phyloP scores from a whole-genome alignment of 345 rosid genomes.

The Microthlaspi erraticum region DNA sequence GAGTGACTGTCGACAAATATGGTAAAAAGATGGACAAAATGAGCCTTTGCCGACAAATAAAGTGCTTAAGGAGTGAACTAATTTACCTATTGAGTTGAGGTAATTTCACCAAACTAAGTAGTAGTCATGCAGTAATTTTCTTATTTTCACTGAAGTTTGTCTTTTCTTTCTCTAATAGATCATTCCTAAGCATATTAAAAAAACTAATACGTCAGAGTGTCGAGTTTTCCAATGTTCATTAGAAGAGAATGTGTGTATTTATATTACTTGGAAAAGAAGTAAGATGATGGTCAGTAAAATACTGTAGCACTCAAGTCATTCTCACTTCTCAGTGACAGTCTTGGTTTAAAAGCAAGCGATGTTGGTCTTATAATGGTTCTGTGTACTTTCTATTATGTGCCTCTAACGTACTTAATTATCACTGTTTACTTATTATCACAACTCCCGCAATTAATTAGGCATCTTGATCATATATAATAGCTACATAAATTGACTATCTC shows the following conservation, averaged over 20 bases:
- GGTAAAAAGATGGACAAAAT: background rate
- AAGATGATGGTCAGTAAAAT: slow-evolving; percentile 37
- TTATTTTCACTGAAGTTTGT: background rate
- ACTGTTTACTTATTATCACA: slow-evolving; percentile 34
- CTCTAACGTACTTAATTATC: slow-evolving; percentile 30
- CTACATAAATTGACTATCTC: slow-evolving; percentile 12
- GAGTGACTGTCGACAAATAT: background rate
- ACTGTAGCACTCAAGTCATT: slow-evolving; percentile 40
- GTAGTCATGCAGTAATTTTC: background rate
- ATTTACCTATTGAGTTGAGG: too few relatives aligned
- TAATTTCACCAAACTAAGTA: background rate
- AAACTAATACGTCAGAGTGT: slow-evolving; percentile 11
- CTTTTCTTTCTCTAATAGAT: background rate
- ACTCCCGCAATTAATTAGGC: slow-evolving; percentile 14
- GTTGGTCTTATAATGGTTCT: slow-evolving; percentile 38
- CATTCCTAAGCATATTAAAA: background rate
- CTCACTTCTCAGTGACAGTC: slow-evolving; percentile 39
- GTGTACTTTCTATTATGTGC: background rate
- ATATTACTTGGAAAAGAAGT: slow-evolving; percentile 36
- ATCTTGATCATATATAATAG: slow-evolving; percentile 2
- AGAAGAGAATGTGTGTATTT: slow-evolving; percentile 40
- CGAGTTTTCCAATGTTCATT: slow-evolving; percentile 28
- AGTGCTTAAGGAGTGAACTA: background rate
- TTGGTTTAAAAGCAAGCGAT: slow-evolving; percentile 47
- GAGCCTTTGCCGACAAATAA: background rate